phyloP scores from a whole-genome alignment of 78 protist genomes.

The Diacronema lutheri region DNA sequence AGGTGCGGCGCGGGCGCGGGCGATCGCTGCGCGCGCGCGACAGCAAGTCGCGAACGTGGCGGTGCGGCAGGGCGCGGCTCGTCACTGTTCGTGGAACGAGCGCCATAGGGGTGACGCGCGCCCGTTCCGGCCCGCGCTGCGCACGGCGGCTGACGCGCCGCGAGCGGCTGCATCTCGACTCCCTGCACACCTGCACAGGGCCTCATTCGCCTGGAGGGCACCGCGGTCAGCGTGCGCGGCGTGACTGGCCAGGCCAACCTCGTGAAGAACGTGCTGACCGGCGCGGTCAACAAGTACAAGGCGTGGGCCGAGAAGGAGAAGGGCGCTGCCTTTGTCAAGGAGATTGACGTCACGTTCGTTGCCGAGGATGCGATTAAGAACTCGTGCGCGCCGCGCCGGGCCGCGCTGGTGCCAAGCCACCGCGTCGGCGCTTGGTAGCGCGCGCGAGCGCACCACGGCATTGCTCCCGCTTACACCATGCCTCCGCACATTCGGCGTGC shows the following conservation, averaged over 20 bases:
- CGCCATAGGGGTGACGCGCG: no score
- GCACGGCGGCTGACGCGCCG: no score
- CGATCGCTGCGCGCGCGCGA: no score
- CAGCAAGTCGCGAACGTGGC: no score
- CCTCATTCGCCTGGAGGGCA: constrained; percentile 39
- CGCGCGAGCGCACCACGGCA: no score
- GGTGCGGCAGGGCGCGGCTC: no score
- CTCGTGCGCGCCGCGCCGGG: not conserved
- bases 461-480: not conserved
- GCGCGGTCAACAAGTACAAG: constrained; percentile 19
- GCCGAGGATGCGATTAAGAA: not conserved
- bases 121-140: no score
- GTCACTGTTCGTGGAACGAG: no score
- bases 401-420: not conserved
- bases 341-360: not conserved
- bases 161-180: no score
- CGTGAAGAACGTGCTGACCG: constrained; percentile 24
- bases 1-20: no score
- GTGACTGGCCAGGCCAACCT: constrained; percentile 44
- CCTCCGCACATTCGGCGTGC: not conserved
- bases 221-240: constrained; percentile 37
- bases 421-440: not conserved
- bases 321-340: not conserved
- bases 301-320: constrained; percentile 19
- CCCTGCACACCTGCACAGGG: not conserved